Percentiles rank a stretch among this genome's conserved stretches.
These are phyloP conservation scores for Zasmidium citrigriseum DNA, from an alignment of 2,329 filamentous ascomycete genomes.

Conservation along the genomic window DNA sequence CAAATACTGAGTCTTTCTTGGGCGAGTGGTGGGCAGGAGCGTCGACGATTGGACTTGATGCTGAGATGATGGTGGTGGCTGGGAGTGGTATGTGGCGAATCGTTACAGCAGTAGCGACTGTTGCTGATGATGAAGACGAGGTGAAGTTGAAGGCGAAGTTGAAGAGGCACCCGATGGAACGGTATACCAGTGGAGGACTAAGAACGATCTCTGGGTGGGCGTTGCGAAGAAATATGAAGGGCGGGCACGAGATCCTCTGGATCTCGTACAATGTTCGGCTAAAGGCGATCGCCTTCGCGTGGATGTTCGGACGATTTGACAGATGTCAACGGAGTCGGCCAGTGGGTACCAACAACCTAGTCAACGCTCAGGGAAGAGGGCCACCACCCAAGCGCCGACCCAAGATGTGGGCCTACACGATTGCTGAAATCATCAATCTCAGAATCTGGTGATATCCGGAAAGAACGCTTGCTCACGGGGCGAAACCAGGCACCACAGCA, in stretches of 20 bases:
- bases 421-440: background rate
- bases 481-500: no score
- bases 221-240: background rate
- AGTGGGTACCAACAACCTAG: background rate
- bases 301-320: constrained; percentile 10
- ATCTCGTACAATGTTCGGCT: constrained; percentile 1
- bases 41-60: background rate
- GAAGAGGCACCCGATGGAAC: background rate
- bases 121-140: background rate
- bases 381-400: constrained; percentile 1
- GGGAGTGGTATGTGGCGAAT: background rate
- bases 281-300: constrained; percentile 2
- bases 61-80: background rate
- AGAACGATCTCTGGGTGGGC: background rate
- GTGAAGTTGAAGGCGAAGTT: constrained; percentile 1
- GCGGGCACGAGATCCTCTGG: background rate
- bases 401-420: constrained; percentile 5
- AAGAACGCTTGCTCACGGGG: background rate
- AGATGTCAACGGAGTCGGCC: constrained; percentile 6
- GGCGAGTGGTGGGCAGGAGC: background rate
- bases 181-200: background rate
- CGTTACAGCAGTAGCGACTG: constrained; percentile 6
- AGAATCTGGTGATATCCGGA: background rate
- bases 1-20: background rate
- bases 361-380: background rate